Base-by-base conservation (phyloP, 306 rosid genomes). In the Erythrophleum fordii region DNA sequence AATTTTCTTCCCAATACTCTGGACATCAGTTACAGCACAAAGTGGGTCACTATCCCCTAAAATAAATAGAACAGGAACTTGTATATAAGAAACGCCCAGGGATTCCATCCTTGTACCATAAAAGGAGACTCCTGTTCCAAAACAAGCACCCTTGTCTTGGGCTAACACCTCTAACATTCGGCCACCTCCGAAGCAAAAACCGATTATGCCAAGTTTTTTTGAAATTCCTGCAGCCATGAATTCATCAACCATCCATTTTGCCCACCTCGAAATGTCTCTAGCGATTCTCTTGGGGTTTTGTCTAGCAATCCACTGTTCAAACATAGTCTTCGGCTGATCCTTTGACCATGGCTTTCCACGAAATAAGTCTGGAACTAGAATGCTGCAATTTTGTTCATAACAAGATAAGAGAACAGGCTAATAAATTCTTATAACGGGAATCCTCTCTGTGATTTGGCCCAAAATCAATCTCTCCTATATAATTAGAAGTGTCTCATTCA, bases 101-200 rank as follows among this genome's bases (percentile, higher is more conserved):
- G 80, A 67, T 41, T 90, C 76, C 45, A 91, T 84, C 82, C 89
- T 77, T 51, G 95, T 89, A 8, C 92, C 93, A 80, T 93, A 93
- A 49, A 91, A 85, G 76, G 98, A 89, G 48, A 87, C 83, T 13
- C 97, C 97, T 11, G 74, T 60, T 55, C 90, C 92, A 80, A 89
- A 93, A 86, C 58, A 79, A 52, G 82, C 75, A 23, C 81, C 93
- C 76, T 81, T 60, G 55, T 91, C 98, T 56, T 26, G 80, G 6
- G 95, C 93, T 35, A 92, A 80, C 72, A 84, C 93, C 34, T 93
- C 92, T 7, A 93, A 82, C 79, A 93, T 84, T 75, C 51, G 78
- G 64, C 92, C 95, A 18, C 97, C 98, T 29, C 98, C 98, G 29
- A 75, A 91, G 80, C 95, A 90, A 42, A 93, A 89, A 4, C 98